These are phyloP conservation scores for Saururus chinensis DNA, from an alignment of 164 flowering plant genomes.

Conservation along the genomic window DNA sequence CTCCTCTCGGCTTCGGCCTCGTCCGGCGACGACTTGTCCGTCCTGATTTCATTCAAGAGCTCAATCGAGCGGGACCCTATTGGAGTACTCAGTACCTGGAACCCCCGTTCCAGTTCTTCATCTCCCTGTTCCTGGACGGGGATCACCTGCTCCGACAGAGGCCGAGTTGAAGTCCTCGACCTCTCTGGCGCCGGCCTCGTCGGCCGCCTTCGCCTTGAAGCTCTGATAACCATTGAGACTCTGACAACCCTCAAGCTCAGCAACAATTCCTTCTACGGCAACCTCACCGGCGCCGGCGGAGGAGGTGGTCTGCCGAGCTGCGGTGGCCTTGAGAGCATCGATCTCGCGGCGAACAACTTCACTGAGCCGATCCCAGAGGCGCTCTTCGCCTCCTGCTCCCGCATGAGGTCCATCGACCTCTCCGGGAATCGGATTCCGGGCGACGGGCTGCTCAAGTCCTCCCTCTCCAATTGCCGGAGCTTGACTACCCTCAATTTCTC, in stretches of 20 bases:
- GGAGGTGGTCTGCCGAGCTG: not conserved
- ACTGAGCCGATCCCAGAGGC: conserved; percentile 23
- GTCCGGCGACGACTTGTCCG: conserved; percentile 12
- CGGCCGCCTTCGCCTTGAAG: conserved; percentile 37
- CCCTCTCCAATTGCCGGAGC: conserved; percentile 32
- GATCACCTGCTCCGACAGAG: conserved; percentile 42
- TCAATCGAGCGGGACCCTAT: conserved; percentile 31
- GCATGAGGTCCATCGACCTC: conserved; percentile 43
- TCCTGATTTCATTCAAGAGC: conserved; percentile 28
- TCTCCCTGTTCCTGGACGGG: conserved; percentile 58
- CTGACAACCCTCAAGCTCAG: conserved; percentile 28
- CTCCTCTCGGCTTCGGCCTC: not conserved
- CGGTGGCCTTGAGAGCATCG: conserved; percentile 27
- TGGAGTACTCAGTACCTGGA: conserved; percentile 34
- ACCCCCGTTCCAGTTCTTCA: conserved; percentile 8
- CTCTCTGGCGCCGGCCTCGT: conserved; percentile 32
- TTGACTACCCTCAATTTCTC: conserved; percentile 49
- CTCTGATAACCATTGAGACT: conserved; percentile 29
- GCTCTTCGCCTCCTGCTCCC: conserved; percentile 25
- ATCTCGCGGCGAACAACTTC: conserved; percentile 51
- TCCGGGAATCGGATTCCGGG: conserved; percentile 49
- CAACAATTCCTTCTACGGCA: conserved; percentile 48
- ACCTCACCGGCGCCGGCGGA: conserved; percentile 16
- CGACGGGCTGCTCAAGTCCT: conserved; percentile 13
- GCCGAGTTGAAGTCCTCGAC: conserved; percentile 33